These are phyloP conservation scores for Phytophthora pini DNA, from an alignment of 352 stramenopile species.

Conservation along the genomic window DNA sequence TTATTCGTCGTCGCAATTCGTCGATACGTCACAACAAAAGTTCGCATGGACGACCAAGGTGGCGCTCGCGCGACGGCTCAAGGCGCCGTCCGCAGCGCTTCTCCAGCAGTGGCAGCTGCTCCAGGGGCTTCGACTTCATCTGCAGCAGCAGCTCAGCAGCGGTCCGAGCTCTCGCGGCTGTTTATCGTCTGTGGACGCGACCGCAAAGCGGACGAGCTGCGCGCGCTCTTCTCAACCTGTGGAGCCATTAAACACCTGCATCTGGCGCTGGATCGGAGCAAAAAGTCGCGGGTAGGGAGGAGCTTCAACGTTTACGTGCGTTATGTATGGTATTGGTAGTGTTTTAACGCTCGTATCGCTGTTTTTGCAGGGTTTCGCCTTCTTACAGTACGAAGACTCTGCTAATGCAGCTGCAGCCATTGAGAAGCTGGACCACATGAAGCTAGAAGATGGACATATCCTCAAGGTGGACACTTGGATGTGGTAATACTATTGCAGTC, in stretches of 20 bases:
- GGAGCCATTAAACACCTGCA: slow-evolving; percentile 73
- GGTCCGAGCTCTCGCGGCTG: slow-evolving; percentile 44
- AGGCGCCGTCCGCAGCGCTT: background rate
- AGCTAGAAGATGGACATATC: slow-evolving; percentile 71
- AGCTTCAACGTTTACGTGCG: background rate
- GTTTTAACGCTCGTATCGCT: slow-evolving; percentile 1
- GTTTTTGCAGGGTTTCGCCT: slow-evolving; percentile 70
- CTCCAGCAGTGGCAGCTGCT: background rate
- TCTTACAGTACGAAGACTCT: slow-evolving; percentile 74
- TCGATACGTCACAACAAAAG: slow-evolving; percentile 25
- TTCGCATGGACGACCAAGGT: slow-evolving; percentile 27
- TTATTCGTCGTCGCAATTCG: slow-evolving; percentile 27
- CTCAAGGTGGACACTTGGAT: slow-evolving; percentile 56
- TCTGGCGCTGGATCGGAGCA: slow-evolving; percentile 75
- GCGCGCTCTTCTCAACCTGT: slow-evolving; percentile 60
- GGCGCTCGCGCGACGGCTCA: slow-evolving; percentile 4
- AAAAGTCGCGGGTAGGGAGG: slow-evolving; percentile 74
- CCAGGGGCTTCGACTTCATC: background rate
- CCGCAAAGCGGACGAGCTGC: slow-evolving; percentile 70
- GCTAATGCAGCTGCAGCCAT: slow-evolving; percentile 58
- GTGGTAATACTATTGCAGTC: background rate
- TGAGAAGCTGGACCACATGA: slow-evolving; percentile 64
- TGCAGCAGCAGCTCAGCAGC: slow-evolving; percentile 1
- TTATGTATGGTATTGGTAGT: slow-evolving; percentile 2
- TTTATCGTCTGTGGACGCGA: slow-evolving; percentile 81